Evolutionary conservation across 2,329 filamentous ascomycete species (phyloP).

Genomic region (Phaeosphaeria sp.): DNA sequence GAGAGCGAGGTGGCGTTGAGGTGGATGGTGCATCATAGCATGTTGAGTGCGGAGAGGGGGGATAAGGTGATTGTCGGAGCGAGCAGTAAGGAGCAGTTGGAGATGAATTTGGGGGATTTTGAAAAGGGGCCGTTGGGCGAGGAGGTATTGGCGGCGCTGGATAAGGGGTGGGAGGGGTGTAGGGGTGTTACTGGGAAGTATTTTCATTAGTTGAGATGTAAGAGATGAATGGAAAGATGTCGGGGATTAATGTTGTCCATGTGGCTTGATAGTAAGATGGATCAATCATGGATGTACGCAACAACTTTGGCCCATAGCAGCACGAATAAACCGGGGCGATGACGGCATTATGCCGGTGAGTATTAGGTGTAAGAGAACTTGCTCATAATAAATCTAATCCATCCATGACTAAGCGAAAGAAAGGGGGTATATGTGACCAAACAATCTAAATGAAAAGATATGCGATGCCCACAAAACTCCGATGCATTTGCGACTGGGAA

Average conservation of each 20-base stretch:
- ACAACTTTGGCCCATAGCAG: not conserved
- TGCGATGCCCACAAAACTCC: not conserved
- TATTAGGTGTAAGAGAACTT: not conserved
- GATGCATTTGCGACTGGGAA: not conserved
- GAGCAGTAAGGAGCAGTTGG: constrained; percentile 61
- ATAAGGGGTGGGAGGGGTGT: constrained; percentile 72
- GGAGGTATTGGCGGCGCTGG: constrained; percentile 75
- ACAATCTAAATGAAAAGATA: constrained; percentile 13
- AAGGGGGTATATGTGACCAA: constrained; percentile 29
- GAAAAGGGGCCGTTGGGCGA: constrained; percentile 73
- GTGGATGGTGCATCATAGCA: constrained; percentile 54
- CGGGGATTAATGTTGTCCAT: not conserved
- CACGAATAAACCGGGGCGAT: not conserved
- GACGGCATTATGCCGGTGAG: not conserved
- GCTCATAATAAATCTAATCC: not conserved
- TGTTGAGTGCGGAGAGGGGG: constrained; percentile 59
- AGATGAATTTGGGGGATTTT: constrained; percentile 62
- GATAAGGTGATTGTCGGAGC: constrained; percentile 67
- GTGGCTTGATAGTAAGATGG: not conserved
- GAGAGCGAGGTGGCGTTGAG: constrained; percentile 51
- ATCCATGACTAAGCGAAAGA: constrained; percentile 6
- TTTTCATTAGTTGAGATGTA: constrained; percentile 11
- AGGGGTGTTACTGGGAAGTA: constrained; percentile 20
- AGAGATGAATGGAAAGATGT: not conserved
- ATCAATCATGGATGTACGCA: not conserved